A percentile compares a stretch with the other conserved stretches of the same genome.
Conservation (phyloP, 768 basidiomycete genomes). For the Termitomyces heimii region DNA sequence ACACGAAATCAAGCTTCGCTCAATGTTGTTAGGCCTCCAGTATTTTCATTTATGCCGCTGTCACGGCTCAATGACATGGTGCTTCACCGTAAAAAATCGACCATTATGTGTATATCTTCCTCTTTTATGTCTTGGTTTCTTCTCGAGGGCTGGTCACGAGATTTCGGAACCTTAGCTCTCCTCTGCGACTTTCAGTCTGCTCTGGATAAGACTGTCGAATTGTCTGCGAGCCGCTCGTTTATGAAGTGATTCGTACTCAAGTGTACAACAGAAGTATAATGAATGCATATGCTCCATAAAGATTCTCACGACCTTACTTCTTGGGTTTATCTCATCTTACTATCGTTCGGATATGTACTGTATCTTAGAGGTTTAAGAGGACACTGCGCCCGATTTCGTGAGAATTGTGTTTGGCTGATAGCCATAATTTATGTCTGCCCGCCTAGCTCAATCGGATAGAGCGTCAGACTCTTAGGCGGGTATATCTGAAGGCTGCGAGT, state of each 20-base stretch:
- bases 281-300: background rate
- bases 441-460: slow-evolving; percentile 43
- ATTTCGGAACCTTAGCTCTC: background rate
- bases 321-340: background rate
- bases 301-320: background rate
- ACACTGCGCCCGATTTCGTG: no score
- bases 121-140: background rate
- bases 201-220: background rate
- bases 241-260: background rate
- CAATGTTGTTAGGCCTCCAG: background rate
- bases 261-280: background rate
- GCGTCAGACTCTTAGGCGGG: slow-evolving; percentile 50
- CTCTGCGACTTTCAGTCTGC: background rate
- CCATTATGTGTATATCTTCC: no score
- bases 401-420: no score
- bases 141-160: background rate
- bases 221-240: background rate
- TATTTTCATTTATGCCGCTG: background rate
- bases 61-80: background rate
- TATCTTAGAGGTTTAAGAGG: no score
- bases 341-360: no score
- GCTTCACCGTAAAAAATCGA: background rate
- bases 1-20: background rate
- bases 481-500: slow-evolving; percentile 78
- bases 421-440: slow-evolving; percentile 7